Evolutionary conservation across 768 basidiomycete genomes (phyloP).

Genomic region (Leccinum boreale): DNA sequence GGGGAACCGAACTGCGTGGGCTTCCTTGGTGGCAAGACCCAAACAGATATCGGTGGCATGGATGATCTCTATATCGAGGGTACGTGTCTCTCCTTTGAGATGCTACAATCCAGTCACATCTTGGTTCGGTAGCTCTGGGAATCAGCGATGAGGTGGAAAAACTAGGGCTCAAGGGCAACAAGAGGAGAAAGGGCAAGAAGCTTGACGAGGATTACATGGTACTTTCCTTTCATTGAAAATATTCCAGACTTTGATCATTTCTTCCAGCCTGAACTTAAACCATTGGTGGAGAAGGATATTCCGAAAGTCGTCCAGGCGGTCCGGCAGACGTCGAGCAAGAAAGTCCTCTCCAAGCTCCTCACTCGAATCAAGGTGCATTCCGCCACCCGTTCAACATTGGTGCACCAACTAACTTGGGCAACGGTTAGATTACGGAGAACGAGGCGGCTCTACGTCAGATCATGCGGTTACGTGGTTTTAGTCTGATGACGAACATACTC

Average conservation of each 20-base stretch:
- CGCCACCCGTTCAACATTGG: neutral
- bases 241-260: neutral
- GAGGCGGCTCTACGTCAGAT: conserved; percentile 73
- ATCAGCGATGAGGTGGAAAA: conserved; percentile 88
- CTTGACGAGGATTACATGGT: conserved; percentile 94
- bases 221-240: conserved; percentile 11
- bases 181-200: conserved; percentile 88
- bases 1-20: conserved; percentile 95
- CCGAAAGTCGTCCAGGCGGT: conserved; percentile 91
- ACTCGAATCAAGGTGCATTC: conserved; percentile 74
- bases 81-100: conserved; percentile 25
- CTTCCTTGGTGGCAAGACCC: conserved; percentile 96
- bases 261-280: conserved; percentile 68
- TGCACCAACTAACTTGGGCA: neutral
- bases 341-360: conserved; percentile 79
- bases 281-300: conserved; percentile 74
- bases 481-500: conserved; percentile 85
- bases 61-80: conserved; percentile 94
- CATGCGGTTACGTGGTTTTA: conserved; percentile 90
- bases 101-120: neutral
- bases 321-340: conserved; percentile 80
- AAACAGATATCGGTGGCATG: conserved; percentile 93
- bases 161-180: conserved; percentile 79
- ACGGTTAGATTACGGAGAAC: conserved; percentile 77
- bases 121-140: conserved; percentile 65